These are phyloP conservation scores for Candida bentonensis DNA, from an alignment of 805 yeast species.

Conservation along the genomic window DNA sequence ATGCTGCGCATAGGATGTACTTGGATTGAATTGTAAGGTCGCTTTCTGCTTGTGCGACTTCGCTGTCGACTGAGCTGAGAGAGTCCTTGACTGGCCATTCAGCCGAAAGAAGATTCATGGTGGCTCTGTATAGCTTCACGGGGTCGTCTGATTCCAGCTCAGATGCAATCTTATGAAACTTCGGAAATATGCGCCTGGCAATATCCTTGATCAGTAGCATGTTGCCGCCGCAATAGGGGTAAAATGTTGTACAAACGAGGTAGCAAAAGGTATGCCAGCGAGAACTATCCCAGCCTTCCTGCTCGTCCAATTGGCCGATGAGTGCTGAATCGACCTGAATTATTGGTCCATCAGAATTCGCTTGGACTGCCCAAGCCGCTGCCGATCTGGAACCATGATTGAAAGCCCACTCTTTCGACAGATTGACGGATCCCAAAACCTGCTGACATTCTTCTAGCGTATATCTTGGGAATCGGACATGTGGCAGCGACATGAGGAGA, in stretches of 20 bases:
- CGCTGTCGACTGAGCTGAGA: slow-evolving; percentile 6
- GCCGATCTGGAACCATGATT: neutral
- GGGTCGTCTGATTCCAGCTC: slow-evolving; percentile 6
- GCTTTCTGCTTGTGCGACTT: slow-evolving; percentile 3
- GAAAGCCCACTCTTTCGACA: neutral
- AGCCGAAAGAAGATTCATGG: slow-evolving; percentile 14
- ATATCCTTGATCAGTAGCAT: slow-evolving; percentile 14
- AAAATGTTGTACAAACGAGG: slow-evolving; percentile 17
- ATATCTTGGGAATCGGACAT: slow-evolving; percentile 30
- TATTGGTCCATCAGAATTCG: neutral
- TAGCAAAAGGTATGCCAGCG: neutral
- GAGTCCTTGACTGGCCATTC: slow-evolving; percentile 11
- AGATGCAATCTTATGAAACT: slow-evolving; percentile 10
- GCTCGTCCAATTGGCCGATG: neutral
- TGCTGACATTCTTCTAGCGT: slow-evolving; percentile 22
- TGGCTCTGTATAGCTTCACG: slow-evolving; percentile 14
- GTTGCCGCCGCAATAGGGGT: slow-evolving; percentile 34
- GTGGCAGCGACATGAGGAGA: slow-evolving; percentile 29
- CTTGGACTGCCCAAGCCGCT: neutral
- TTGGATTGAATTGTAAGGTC: slow-evolving; percentile 51
- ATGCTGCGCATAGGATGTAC: slow-evolving; percentile 66
- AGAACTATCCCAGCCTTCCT: neutral
- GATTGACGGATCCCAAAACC: neutral
- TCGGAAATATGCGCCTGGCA: slow-evolving; percentile 19
- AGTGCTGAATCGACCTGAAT: neutral